Conservation (phyloP, 2,329 filamentous ascomycete genomes). For the Akanthomyces dipterigenus region DNA sequence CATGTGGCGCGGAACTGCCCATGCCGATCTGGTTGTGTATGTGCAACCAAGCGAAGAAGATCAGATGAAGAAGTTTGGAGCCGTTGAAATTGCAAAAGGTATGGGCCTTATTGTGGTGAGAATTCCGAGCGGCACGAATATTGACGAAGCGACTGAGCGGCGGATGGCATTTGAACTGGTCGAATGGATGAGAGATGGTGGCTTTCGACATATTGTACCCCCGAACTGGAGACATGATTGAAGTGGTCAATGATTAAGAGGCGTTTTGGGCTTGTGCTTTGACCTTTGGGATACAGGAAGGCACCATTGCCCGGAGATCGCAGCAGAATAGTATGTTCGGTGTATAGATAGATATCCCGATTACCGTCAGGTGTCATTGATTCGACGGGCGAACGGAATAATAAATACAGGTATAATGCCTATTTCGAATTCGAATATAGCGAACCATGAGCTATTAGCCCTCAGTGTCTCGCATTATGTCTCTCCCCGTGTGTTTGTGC, state of each 20-base stretch:
- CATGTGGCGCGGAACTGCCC: slow-evolving; percentile 80
- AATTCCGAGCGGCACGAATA: slow-evolving; percentile 32
- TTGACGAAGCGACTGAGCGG: slow-evolving; percentile 65
- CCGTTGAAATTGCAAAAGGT: slow-evolving; percentile 50
- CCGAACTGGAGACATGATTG: slow-evolving; percentile 17
- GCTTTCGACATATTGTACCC: slow-evolving; percentile 28
- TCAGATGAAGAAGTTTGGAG: slow-evolving; percentile 31
- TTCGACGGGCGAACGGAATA: slow-evolving; percentile 1
- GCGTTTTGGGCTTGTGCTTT: background rate
- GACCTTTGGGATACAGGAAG: background rate
- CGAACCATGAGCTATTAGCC: background rate
- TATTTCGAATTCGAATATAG: background rate
- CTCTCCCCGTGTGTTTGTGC: slow-evolving; percentile 1
- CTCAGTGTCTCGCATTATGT: background rate
- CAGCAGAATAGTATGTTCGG: background rate
- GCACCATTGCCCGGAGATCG: background rate
- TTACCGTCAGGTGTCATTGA: background rate
- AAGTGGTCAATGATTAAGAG: background rate
- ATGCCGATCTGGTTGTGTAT: slow-evolving; percentile 73
- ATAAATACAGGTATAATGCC: background rate
- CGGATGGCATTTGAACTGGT: slow-evolving; percentile 80
- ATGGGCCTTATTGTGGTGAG: slow-evolving; percentile 50
- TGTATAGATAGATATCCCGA: background rate
- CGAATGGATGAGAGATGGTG: slow-evolving; percentile 61
- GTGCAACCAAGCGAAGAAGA: slow-evolving; percentile 38